Base-by-base conservation (phyloP, 139 green algal species). In the Auxenochlorella protothecoides region DNA sequence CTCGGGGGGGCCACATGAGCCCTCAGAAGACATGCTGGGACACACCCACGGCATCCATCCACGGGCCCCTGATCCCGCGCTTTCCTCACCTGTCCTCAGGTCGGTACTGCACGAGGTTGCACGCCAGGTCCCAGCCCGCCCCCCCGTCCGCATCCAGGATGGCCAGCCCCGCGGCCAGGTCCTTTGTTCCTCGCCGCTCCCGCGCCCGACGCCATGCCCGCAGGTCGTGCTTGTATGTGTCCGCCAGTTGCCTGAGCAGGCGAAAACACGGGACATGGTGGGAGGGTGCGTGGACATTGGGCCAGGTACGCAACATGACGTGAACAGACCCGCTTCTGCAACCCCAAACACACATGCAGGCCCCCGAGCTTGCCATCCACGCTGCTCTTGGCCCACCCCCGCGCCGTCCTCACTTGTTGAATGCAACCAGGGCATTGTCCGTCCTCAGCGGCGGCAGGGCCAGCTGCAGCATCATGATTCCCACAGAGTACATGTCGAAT, bases 401-500 rank as follows among this genome's bases (percentile, higher is more conserved):
- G 59, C 10, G 11, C 11, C 59, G 27, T 27, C 14, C 75, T 61
- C 62, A 73, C 76, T 77, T 79, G 68, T 82, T 82, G 83, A 96
- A 96, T 0, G 77, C 76, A 15, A 92, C 84, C 55, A 96, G 74
- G 54, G 65, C 72, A 68, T 89, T 90, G 80, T 95, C 91, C 54
- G 61, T 85, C 14, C 91, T 77, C 74, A 97, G 82, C 52, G 73
- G 66, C 0, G 83, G 75, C 69, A 96, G 92, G n/a, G 79, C 79
- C 78, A 95, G 79, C 76, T 88, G 83, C 70, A 96, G 67, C 73
- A 94, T 72, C 11, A 85, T 84, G 5, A 96, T 72, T 56, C 90
- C 90, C 55, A 69, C 84, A 65, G 68, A 83, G 87, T 92, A 97
- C 83, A 96, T 93, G 84, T 97, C 92, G 72, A 97, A 97, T 60